These are phyloP conservation scores for Magnaporthiopsis rhizophila DNA, from an alignment of 2,329 filamentous ascomycete genomes.

Conservation along the genomic window DNA sequence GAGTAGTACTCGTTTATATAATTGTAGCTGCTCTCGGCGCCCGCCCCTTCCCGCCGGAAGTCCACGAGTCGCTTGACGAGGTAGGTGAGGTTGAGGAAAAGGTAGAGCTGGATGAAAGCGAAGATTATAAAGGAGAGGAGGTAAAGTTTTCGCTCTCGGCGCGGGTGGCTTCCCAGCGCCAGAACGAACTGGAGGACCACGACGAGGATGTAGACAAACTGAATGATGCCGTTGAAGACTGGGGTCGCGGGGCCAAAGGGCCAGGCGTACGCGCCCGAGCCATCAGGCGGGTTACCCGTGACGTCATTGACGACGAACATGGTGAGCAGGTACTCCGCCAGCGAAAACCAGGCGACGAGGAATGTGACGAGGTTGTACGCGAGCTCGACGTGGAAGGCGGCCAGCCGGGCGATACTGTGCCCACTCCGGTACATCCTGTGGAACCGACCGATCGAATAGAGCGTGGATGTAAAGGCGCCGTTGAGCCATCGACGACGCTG, in stretches of 20 bases:
- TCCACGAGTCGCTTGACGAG: slow-evolving; percentile 53
- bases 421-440: slow-evolving; percentile 97
- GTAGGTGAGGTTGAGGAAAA: slow-evolving; percentile 73
- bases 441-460: slow-evolving; percentile 98
- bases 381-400: slow-evolving; percentile 96
- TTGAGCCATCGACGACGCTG: slow-evolving; percentile 98
- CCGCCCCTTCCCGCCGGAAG: too few species aligned
- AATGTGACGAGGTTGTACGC: slow-evolving; percentile 89
- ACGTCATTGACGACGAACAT: slow-evolving; percentile 98
- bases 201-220: slow-evolving; percentile 88
- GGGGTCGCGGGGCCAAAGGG: slow-evolving; percentile 86
- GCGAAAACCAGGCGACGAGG: slow-evolving; percentile 81
- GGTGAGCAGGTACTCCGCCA: slow-evolving; percentile 93
- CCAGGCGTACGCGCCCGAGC: slow-evolving; percentile 56
- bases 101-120: slow-evolving; percentile 77
- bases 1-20: too few species aligned
- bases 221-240: slow-evolving; percentile 81
- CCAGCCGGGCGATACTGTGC: slow-evolving; percentile 96
- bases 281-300: slow-evolving; percentile 61
- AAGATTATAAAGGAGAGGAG: slow-evolving; percentile 85
- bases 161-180: slow-evolving; percentile 68
- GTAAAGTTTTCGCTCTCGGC: slow-evolving; percentile 78
- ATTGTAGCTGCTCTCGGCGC: slow-evolving; percentile 46
- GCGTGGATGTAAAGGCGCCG: slow-evolving; percentile 93
- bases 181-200: slow-evolving; percentile 93